A percentile compares a stretch with the other conserved stretches of the same genome.
Conservation (phyloP, 257 asterid genomes). For the Solanum chiquidenum region DNA sequence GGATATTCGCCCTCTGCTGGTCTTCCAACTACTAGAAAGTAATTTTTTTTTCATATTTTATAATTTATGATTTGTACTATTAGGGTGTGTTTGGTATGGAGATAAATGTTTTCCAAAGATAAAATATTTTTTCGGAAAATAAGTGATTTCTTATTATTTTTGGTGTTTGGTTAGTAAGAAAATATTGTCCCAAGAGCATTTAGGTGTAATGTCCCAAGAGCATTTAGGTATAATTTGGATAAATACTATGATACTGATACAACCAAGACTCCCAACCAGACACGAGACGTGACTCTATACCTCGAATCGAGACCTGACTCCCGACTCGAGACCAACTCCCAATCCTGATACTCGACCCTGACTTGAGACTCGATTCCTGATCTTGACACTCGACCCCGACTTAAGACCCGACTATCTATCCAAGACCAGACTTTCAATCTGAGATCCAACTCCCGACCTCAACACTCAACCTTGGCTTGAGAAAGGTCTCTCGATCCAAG, state of each 20-base stretch:
- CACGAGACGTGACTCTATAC: not conserved
- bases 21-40: conserved; percentile 74
- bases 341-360: no score
- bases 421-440: not conserved
- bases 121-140: no score
- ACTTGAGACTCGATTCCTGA: not conserved
- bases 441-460: not conserved
- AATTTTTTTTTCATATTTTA: not conserved
- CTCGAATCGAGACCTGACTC: not conserved
- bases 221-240: not conserved
- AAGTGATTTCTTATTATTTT: not conserved
- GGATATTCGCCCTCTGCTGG: conserved; percentile 78
- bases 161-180: not conserved
- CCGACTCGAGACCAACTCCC: no score
- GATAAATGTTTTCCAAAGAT: not conserved
- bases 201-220: no score
- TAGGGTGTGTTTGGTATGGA: not conserved
- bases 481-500: not conserved
- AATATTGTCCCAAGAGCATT: no score
- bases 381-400: not conserved
- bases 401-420: no score
- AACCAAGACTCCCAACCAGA: no score
- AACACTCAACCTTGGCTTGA: not conserved
- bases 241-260: no score
- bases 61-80: not conserved